These are phyloP conservation scores for Colletotrichum tanaceti DNA, from an alignment of 2,329 filamentous ascomycete genomes.

Conservation along the genomic window DNA sequence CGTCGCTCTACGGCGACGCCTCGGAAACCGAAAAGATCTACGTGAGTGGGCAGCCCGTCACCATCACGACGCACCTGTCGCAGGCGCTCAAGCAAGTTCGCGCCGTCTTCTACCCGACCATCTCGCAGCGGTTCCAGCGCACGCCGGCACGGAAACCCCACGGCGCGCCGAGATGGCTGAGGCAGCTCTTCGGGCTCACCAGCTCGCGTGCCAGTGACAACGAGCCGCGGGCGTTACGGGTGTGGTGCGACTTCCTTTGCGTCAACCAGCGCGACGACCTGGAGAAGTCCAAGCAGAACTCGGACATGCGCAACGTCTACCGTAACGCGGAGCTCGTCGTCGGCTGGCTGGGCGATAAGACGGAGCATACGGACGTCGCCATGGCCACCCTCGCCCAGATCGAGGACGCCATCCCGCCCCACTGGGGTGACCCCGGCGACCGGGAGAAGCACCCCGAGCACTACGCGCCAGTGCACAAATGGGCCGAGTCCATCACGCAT, in stretches of 20 bases:
- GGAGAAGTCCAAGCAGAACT: slow-evolving; percentile 46
- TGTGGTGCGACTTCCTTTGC: slow-evolving; percentile 50
- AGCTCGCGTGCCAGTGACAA: slow-evolving; percentile 33
- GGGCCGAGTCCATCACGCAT: slow-evolving; percentile 46
- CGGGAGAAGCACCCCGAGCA: slow-evolving; percentile 49
- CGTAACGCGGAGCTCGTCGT: slow-evolving; percentile 49
- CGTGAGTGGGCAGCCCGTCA: slow-evolving; percentile 45
- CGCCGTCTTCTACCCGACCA: slow-evolving; percentile 48
- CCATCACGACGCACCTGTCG: slow-evolving; percentile 46
- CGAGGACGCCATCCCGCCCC: slow-evolving; percentile 48
- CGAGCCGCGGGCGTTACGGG: slow-evolving; percentile 40
- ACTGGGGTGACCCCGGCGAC: slow-evolving; percentile 51
- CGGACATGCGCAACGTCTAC: slow-evolving; percentile 48
- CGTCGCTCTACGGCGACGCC: slow-evolving; percentile 47
- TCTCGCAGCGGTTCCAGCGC: slow-evolving; percentile 41
- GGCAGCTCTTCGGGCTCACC: slow-evolving; percentile 40
- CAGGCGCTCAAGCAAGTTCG: slow-evolving; percentile 50
- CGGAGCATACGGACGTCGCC: slow-evolving; percentile 45
- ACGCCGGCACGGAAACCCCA: slow-evolving; percentile 36
- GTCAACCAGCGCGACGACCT: slow-evolving; percentile 46
- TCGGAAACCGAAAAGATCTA: slow-evolving; percentile 47
- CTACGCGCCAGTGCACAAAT: slow-evolving; percentile 49
- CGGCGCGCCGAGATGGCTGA: slow-evolving; percentile 42
- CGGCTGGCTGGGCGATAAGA: slow-evolving; percentile 49
- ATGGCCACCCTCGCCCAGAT: slow-evolving; percentile 45